These are phyloP conservation scores for Furcasterigmium furcatum DNA, from an alignment of 2,329 filamentous ascomycete species.

Conservation along the genomic window DNA sequence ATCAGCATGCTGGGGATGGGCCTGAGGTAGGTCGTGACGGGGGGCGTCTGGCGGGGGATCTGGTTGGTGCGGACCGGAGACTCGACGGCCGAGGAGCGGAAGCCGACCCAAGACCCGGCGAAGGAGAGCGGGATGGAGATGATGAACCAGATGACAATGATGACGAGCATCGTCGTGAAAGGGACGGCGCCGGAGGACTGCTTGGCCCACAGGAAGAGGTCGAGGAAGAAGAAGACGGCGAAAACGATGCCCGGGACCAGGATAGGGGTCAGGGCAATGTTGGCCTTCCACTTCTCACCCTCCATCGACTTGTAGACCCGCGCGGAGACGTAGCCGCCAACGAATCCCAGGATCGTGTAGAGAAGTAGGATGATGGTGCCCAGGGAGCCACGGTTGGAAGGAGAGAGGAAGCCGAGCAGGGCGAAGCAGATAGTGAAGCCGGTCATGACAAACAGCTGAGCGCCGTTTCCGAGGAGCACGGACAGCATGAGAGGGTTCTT, in stretches of 20 bases:
- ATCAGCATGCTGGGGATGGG: conserved; percentile 88
- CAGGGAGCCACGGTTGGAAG: conserved; percentile 90
- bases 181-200: conserved; percentile 90
- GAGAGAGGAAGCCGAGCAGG: conserved; percentile 89
- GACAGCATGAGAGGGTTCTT: conserved; percentile 80
- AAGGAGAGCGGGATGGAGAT: conserved; percentile 92
- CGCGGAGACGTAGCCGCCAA: conserved; percentile 87
- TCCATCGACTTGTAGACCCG: conserved; percentile 93
- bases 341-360: conserved; percentile 88
- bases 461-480: conserved; percentile 86
- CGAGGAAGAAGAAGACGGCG: conserved; percentile 83
- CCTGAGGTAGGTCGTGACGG: conserved; percentile 75
- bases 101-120: conserved; percentile 88
- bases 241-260: conserved; percentile 88
- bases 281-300: conserved; percentile 91
- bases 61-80: conserved; percentile 93
- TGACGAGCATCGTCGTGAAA: conserved; percentile 93
- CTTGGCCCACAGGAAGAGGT: conserved; percentile 95
- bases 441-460: conserved; percentile 96
- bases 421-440: conserved; percentile 92
- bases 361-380: conserved; percentile 91
- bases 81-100: conserved; percentile 69
- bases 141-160: conserved; percentile 93
- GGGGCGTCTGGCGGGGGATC: conserved; percentile 94
- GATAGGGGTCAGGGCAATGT: conserved; percentile 83